These are phyloP conservation scores for Ceratocystiopsis minuta DNA, from an alignment of 2,329 filamentous ascomycete genomes.

Conservation along the genomic window DNA sequence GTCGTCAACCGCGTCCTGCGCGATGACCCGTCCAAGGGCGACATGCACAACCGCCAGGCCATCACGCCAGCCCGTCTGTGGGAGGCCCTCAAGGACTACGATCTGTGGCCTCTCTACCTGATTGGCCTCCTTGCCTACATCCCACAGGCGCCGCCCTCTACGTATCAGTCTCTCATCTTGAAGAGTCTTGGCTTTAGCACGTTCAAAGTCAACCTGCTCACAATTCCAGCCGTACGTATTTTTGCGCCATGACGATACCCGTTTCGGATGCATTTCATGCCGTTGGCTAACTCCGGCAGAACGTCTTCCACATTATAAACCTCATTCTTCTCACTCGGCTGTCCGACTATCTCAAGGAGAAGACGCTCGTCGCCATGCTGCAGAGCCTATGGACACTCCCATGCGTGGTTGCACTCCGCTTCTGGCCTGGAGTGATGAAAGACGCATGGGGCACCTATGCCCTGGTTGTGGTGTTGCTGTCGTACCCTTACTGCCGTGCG, in stretches of 20 bases:
- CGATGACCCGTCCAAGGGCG: slow-evolving; percentile 37
- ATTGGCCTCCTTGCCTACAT: slow-evolving; percentile 5
- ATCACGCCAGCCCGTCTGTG: slow-evolving; percentile 22
- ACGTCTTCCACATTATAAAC: too few relatives aligned
- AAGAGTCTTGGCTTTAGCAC: slow-evolving; percentile 4
- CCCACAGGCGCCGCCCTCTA: background rate
- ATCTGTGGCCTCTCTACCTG: slow-evolving; percentile 8
- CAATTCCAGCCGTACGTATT: too few relatives aligned
- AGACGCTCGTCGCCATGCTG: too few relatives aligned
- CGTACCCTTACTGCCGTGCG: too few relatives aligned
- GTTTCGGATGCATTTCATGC: slow-evolving; percentile 16
- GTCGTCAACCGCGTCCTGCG: slow-evolving; percentile 38
- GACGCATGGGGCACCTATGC: too few relatives aligned
- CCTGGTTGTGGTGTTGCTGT: too few relatives aligned
- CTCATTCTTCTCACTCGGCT: slow-evolving; percentile 19
- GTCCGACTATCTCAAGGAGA: slow-evolving; percentile 22
- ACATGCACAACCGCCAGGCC: slow-evolving; percentile 39
- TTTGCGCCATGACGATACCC: slow-evolving; percentile 22
- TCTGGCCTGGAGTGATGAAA: too few relatives aligned
- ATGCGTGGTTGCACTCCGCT: too few relatives aligned
- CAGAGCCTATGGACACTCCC: too few relatives aligned
- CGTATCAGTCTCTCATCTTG: slow-evolving; percentile 6
- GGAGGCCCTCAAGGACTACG: slow-evolving; percentile 6
- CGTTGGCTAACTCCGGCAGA: background rate
- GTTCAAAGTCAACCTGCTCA: slow-evolving; percentile 6